phyloP scores from a whole-genome alignment of 139 green algal species.

The Gonium pectorale region DNA sequence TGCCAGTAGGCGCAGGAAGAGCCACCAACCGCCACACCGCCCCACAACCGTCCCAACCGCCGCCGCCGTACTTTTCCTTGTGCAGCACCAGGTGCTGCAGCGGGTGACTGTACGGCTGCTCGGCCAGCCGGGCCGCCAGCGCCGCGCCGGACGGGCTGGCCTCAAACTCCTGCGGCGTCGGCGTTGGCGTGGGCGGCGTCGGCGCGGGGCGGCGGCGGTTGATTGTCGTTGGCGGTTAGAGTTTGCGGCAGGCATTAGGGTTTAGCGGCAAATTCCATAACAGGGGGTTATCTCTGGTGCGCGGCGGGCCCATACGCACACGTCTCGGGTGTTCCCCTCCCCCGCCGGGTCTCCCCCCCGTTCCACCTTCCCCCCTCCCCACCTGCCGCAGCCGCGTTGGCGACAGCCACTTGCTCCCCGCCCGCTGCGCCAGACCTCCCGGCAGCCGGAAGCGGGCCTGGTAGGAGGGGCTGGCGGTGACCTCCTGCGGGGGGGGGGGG shows the following conservation, averaged over 20 bases:
- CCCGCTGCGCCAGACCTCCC: neutral
- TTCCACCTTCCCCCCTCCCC: no score
- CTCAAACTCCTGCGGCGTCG: constrained; percentile 3
- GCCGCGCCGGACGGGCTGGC: neutral
- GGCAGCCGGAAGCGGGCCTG: constrained; percentile 10
- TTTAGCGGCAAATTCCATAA: no score
- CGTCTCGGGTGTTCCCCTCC: no score
- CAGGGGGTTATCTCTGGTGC: no score
- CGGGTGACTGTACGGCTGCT: constrained; percentile 10
- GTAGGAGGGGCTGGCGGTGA: constrained; percentile 2
- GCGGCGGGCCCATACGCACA: no score
- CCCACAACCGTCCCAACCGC: neutral
- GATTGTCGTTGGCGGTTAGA: no score
- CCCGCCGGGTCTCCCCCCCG: no score
- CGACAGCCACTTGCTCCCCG: constrained; percentile 16
- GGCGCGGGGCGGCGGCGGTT: no score
- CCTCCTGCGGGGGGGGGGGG: constrained; percentile 18
- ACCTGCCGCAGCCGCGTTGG: neutral
- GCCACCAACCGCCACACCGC: neutral
- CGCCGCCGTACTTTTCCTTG: neutral
- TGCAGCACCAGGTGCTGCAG: constrained; percentile 45
- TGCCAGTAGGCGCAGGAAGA: no score
- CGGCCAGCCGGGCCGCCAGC: constrained; percentile 12
- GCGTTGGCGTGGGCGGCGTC: no score
- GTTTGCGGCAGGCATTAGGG: no score